Conservation (phyloP, 1,139 yeast genomes). For the Hansenula sp. region DNA sequence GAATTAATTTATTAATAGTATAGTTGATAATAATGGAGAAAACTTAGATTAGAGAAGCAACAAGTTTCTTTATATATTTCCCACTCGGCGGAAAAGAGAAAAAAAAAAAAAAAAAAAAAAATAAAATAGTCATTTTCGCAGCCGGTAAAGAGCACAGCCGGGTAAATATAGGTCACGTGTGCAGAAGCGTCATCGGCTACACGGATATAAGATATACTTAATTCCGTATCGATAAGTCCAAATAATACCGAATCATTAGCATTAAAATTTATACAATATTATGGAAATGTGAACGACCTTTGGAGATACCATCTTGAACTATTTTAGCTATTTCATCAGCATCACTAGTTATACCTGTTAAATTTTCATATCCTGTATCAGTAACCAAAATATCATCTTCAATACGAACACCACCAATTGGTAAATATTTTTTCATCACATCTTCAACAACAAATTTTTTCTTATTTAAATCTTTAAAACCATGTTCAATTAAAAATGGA, state of each 20-base stretch:
- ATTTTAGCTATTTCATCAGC: slow-evolving; percentile 76
- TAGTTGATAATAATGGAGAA: too few relatives aligned
- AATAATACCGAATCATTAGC: too few relatives aligned
- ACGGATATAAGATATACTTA: neutral
- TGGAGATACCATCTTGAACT: slow-evolving; percentile 66
- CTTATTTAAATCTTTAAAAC: slow-evolving; percentile 52
- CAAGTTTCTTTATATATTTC: too few relatives aligned
- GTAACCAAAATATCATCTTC: slow-evolving; percentile 90
- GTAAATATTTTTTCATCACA: slow-evolving; percentile 72
- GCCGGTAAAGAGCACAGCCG: too few relatives aligned
- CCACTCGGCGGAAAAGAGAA: too few relatives aligned
- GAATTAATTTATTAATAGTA: neutral
- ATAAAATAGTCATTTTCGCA: too few relatives aligned
- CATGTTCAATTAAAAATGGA: slow-evolving; percentile 68
- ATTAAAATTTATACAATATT: slow-evolving; percentile 13
- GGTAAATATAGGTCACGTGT: too few relatives aligned
- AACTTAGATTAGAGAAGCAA: too few relatives aligned
- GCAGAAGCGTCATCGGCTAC: too few relatives aligned
- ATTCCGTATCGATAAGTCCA: too few relatives aligned
- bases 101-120: too few relatives aligned
- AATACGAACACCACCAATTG: slow-evolving; percentile 92
- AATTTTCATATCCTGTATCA: slow-evolving; percentile 67
- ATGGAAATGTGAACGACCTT: slow-evolving; percentile 63
- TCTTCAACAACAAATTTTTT: slow-evolving; percentile 58
- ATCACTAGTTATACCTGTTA: slow-evolving; percentile 80